Percentiles rank a stretch among this genome's conserved stretches.
Conservation (phyloP, 257 asterid species). For the Ilex aquifolium region DNA sequence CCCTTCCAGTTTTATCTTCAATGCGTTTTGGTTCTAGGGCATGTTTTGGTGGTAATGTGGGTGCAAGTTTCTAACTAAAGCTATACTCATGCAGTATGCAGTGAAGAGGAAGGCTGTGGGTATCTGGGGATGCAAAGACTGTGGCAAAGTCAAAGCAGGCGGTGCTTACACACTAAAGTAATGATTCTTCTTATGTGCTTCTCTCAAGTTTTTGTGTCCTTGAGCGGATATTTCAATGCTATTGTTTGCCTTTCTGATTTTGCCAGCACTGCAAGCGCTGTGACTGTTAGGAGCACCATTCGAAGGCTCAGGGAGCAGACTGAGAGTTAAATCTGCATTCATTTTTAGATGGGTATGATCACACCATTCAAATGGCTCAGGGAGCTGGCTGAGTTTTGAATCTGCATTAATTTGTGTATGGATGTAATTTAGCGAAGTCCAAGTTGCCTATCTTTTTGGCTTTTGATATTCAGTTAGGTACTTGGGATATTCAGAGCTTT, state of each 20-base stretch:
- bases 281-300: slow-evolving; percentile 67
- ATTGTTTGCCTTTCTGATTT: not conserved
- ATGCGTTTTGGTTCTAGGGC: not conserved
- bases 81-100: slow-evolving; percentile 31
- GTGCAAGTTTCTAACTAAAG: not conserved
- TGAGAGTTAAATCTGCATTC: slow-evolving; percentile 34
- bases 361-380: too few species aligned
- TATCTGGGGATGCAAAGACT: slow-evolving; percentile 68
- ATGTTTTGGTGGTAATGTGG: not conserved
- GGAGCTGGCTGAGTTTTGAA: too few species aligned
- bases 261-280: slow-evolving; percentile 65
- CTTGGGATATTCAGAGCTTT: too few species aligned
- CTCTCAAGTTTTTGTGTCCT: not conserved
- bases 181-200: not conserved
- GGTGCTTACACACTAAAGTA: slow-evolving; percentile 64
- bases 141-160: slow-evolving; percentile 61
- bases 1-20: not conserved
- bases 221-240: not conserved
- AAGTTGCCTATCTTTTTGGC: too few species aligned
- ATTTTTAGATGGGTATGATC: too few species aligned
- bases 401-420: too few species aligned
- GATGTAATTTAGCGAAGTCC: too few species aligned
- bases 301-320: slow-evolving; percentile 74
- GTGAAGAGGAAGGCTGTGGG: slow-evolving; percentile 68
- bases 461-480: too few species aligned